Evolutionary conservation across 148 eudicot genomes (phyloP).

Genomic region (Nyssa sinensis): DNA sequence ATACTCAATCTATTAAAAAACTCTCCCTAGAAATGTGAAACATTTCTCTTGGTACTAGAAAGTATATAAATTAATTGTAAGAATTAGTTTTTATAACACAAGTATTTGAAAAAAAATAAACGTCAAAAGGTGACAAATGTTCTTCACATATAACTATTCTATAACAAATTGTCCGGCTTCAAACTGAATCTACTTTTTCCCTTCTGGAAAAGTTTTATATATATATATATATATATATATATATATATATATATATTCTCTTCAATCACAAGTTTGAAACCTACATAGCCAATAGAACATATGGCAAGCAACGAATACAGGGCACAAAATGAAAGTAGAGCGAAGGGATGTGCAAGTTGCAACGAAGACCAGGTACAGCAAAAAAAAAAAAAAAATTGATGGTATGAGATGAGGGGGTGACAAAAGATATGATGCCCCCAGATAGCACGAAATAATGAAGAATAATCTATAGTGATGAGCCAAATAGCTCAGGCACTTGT

Average conservation of each 20-base stretch:
- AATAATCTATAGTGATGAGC: no score
- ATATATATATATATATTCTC: no score
- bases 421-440: not conserved
- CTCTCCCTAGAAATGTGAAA: not conserved
- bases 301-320: not conserved
- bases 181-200: not conserved
- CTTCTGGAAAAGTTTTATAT: no score
- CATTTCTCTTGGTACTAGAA: not conserved
- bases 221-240: no score
- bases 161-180: not conserved
- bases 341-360: not conserved
- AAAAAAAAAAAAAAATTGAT: not conserved
- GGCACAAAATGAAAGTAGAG: not conserved
- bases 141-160: not conserved
- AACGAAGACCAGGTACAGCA: not conserved
- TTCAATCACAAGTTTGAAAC: not conserved
- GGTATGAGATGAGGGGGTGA: not conserved
- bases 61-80: not conserved
- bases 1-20: not conserved
- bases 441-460: not conserved
- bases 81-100: not conserved
- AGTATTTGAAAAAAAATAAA: no score
- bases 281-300: not conserved
- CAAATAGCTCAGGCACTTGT: no score
- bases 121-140: no score